Evolutionary conservation across 805 yeast species (phyloP).

Genomic region (Candida succiphila): DNA sequence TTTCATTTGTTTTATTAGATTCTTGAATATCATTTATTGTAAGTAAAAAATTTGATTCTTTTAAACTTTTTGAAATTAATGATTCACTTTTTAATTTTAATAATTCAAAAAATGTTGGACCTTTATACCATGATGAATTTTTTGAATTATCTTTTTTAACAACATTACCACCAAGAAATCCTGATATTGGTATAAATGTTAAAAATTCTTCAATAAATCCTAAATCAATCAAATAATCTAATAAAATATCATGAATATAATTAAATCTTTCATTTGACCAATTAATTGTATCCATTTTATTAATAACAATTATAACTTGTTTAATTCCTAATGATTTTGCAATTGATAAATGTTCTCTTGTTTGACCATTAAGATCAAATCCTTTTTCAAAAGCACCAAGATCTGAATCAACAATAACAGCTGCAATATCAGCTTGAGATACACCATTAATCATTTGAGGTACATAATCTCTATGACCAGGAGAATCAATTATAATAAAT

Average conservation of each 20-base stretch:
- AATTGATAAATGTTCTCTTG: conserved; percentile 66
- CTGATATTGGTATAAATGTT: conserved; percentile 58
- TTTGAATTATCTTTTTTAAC: conserved; percentile 27
- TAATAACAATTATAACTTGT: conserved; percentile 49
- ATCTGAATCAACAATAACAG: conserved; percentile 60
- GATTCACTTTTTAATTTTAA: conserved; percentile 25
- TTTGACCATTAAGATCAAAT: conserved; percentile 54
- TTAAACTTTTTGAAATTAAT: conserved; percentile 9
- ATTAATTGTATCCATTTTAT: conserved; percentile 56
- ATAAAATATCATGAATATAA: conserved; percentile 38
- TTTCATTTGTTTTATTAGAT: conserved; percentile 35
- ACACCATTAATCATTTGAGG: conserved; percentile 85
- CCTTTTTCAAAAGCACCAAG: conserved; percentile 66
- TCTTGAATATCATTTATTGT: conserved; percentile 55
- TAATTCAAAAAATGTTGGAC: conserved; percentile 38
- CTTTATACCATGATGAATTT: conserved; percentile 18
- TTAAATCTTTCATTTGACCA: conserved; percentile 48
- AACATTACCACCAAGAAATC: conserved; percentile 59
- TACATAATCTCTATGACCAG: conserved; percentile 75
- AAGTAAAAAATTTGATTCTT: conserved; percentile 40
- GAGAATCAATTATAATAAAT: conserved; percentile 74
- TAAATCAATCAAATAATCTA: conserved; percentile 41
- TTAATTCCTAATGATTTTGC: conserved; percentile 62
- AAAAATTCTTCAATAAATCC: conserved; percentile 34
- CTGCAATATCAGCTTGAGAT: conserved; percentile 66